Conservation (phyloP, 345 rosid species). For the Linum tenue region DNA sequence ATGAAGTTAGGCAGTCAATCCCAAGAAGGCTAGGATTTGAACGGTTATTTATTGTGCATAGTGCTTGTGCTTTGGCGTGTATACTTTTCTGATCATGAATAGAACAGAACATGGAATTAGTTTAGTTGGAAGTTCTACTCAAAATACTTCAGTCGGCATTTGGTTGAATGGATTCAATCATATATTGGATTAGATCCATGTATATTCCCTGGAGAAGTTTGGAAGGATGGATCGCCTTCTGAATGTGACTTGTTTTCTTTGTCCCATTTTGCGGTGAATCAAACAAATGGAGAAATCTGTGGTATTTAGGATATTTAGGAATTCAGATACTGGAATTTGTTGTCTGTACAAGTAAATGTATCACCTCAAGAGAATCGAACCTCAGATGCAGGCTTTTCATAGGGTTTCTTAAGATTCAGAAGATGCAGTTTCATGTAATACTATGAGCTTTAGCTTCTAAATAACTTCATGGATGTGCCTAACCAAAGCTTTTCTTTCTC, state of each 20-base stretch:
- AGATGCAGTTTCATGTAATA: not conserved
- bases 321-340: not conserved
- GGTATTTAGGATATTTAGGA: not conserved
- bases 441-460: not conserved
- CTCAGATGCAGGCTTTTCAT: not conserved
- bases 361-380: not conserved
- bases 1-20: too few relatives aligned
- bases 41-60: too few relatives aligned
- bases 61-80: too few relatives aligned
- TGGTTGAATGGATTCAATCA: too few relatives aligned
- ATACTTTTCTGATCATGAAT: too few relatives aligned
- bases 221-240: not conserved
- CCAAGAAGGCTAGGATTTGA: too few relatives aligned
- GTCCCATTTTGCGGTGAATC: not conserved
- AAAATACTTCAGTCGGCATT: too few relatives aligned
- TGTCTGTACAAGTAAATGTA: too few relatives aligned
- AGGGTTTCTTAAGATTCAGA: too few relatives aligned
- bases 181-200: not conserved
- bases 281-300: not conserved
- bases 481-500: slow-evolving; percentile 9
- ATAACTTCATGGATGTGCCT: not conserved
- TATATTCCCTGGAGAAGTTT: not conserved
- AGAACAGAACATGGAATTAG: too few relatives aligned
- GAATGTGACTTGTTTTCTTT: not conserved
- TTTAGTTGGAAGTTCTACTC: too few relatives aligned